Conservation (phyloP, 2,329 filamentous ascomycete species). For the Nothopassalora personata region DNA sequence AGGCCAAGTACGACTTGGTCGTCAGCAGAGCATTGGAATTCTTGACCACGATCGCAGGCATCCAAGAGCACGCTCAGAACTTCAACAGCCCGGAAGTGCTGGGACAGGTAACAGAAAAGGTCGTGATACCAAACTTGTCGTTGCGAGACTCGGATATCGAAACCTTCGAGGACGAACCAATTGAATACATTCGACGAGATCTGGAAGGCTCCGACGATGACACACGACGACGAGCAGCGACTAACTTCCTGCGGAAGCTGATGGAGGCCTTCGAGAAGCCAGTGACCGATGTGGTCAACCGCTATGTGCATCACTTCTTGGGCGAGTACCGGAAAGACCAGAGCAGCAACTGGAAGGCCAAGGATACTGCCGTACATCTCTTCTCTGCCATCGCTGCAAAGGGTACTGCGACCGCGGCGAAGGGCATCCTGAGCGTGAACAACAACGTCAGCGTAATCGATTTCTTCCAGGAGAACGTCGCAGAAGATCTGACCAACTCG, state of each 20-base stretch:
- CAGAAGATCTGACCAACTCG: conserved; percentile 73
- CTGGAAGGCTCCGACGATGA: conserved; percentile 95
- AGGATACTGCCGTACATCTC: conserved; percentile 96
- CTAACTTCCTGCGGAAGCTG: conserved; percentile 85
- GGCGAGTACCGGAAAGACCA: conserved; percentile 63
- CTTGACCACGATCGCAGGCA: conserved; percentile 79
- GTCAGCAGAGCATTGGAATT: conserved; percentile 95
- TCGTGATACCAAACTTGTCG: conserved; percentile 87
- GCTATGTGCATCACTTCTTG: conserved; percentile 83
- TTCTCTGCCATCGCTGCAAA: conserved; percentile 93
- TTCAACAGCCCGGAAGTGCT: conserved; percentile 81
- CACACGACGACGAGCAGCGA: conserved; percentile 84
- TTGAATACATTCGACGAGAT: conserved; percentile 94
- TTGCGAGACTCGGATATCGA: conserved; percentile 91
- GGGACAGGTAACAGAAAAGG: conserved; percentile 87
- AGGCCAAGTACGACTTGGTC: conserved; percentile 89
- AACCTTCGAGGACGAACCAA: conserved; percentile 96
- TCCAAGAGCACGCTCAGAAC: conserved; percentile 68
- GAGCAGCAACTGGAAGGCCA: conserved; percentile 81
- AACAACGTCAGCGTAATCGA: conserved; percentile 70
- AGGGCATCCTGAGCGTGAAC: conserved; percentile 89
- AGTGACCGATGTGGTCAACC: conserved; percentile 80
- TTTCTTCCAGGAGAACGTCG: conserved; percentile 91
- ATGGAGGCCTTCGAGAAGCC: conserved; percentile 81
- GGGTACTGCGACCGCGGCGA: conserved; percentile 76